Conservation (phyloP, 306 rosid genomes). For the Vigna hirtella region DNA sequence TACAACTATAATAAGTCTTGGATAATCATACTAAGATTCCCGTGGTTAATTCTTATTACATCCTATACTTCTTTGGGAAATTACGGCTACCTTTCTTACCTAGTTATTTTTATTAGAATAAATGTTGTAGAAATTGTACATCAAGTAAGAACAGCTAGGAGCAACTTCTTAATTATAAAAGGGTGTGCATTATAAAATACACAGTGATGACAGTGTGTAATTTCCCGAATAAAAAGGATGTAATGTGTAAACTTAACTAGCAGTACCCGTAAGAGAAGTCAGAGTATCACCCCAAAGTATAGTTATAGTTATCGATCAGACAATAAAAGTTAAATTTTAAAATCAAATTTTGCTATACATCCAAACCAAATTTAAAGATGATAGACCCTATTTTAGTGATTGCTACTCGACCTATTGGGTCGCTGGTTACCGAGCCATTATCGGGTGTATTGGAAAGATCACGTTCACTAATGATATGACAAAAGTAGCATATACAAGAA, state of each 20-base stretch:
- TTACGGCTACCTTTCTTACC: background rate
- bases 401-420: background rate
- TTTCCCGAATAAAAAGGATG: background rate
- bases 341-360: background rate
- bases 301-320: background rate
- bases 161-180: constrained; percentile 2
- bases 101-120: constrained; percentile 2
- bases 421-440: too few species aligned
- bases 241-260: background rate
- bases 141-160: background rate
- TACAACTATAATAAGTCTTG: constrained; percentile 1
- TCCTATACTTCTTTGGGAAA: background rate
- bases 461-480: background rate
- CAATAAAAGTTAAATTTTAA: too few species aligned
- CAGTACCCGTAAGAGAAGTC: background rate
- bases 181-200: background rate
- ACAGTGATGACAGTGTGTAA: background rate
- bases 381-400: too few species aligned
- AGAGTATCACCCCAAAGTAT: background rate
- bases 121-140: background rate
- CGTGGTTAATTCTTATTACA: background rate
- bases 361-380: too few species aligned
- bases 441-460: background rate
- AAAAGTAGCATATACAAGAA: background rate
- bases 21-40: background rate